Base-by-base conservation (phyloP, 176 grass and related monocot genomes). In the Bothriochloa decipiens region DNA sequence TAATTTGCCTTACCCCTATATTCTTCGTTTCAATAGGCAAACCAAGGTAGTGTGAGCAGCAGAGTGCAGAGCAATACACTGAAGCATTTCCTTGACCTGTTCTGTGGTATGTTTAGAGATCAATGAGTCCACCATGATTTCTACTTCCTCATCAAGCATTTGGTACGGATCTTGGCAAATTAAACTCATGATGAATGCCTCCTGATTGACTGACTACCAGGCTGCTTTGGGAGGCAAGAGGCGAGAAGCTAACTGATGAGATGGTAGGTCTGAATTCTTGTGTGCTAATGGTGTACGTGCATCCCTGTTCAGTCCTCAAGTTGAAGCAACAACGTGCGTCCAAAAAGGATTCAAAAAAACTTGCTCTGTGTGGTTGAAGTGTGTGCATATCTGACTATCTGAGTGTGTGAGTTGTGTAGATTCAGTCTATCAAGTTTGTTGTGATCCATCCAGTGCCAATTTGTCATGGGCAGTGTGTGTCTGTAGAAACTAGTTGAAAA, bases 221-320 rank as follows among this genome's bases (percentile, higher is more conserved):
- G 90, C 33, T 92, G 80, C 74, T 86, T 89, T 45, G 87, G 82
- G 28, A 36, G 61, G 37, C n/a, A 60, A 65, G 76, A 89, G 23
- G 32, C 57, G 14, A 55, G 42, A 80, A 82, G 72, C 55, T 89
- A 28, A 29, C 0, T 9, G 26, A 45, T 45, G n/a, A 41, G 39
- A 43, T 70, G 36, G 17, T n/a, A 41, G 53, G 39, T 3, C 22
- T 14, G 20, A 41, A 29, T 41, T 0, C 18, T 39, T 69, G 67
- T 12, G 67, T 40, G 35, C 4, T 69, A 50, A 16, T 52, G 49
- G 49, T 52, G 66, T 41, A 9, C 39, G 10, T 36, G 10, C 36
- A 68, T 68, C 66, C 20, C 41, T n/a, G 36, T 13, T 71, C 39
- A 26, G 40, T 72, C 6, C 4, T 72, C n/a, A 15, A 72, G 39